Base-by-base conservation (phyloP, 78 protist species). In the Goniomonas avonlea region DNA sequence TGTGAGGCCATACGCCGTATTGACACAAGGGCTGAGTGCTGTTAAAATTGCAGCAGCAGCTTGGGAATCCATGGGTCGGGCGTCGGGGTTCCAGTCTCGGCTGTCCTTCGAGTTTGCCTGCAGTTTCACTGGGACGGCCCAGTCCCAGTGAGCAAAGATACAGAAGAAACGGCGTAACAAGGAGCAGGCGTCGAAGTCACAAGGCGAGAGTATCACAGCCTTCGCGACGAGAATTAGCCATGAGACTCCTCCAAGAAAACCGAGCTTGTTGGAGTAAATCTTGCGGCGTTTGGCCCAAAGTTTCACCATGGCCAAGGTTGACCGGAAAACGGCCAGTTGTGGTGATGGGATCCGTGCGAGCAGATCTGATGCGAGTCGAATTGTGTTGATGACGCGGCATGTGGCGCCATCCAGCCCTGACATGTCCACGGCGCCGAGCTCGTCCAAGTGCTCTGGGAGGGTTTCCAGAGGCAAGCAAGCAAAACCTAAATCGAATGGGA, bases 161-260 rank as follows among this genome's bases (percentile, higher is more conserved):
- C 37, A 31, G 48, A 82, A 82, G 58, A 82, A 82, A 82, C 56
- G 11, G 77, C 25, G 29, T n/a, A 23, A 40, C 61, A 23, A 9
- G 86, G 84, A 5, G 38, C 39, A 5, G 86, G 50, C 32, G 41
- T 73, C n/a, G n/a, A n/a, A n/a, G n/a, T n/a, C n/a, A n/a, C n/a
- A n/a, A 3, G 86, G 86, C n/a, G 31, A 74, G 15, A 20, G 43
- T 8, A 56, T 15, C 32, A 53, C 15, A 7, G 77, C 69, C 27
- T 9, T 3, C 34, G 86, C 81, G 15, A 74, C 69, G 5, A 82
- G 5, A 3, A 82, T 5, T 23, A 84, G 75, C 70, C 81, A 82
- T 3, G 77, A 34, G 50, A 82, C 13, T 23, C 86, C 86, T 5
- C 82, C 82, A 29, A 74, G 71, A 29, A n/a, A 81, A 17, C 81